Conservation (phyloP, 2,329 filamentous ascomycete species). For the Magnaporthiopsis poae region DNA sequence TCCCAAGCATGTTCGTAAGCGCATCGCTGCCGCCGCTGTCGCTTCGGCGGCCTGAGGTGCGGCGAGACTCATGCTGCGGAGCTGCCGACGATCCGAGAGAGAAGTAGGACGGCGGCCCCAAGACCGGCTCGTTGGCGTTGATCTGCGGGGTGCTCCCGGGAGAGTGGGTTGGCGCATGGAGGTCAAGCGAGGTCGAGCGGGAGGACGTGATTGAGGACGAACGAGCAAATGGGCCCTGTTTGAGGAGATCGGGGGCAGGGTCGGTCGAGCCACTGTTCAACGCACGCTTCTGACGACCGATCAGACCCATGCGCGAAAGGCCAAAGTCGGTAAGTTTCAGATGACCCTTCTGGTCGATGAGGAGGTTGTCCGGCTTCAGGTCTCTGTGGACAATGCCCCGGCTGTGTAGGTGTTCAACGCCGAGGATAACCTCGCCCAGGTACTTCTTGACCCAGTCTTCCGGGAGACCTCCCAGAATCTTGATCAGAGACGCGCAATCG, state of each 20-base stretch:
- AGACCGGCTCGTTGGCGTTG: conserved; percentile 61
- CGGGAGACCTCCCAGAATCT: conserved; percentile 78
- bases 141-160: conserved; percentile 79
- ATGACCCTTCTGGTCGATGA: conserved; percentile 95
- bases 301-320: conserved; percentile 89
- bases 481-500: conserved; percentile 92
- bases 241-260: conserved; percentile 82
- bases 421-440: conserved; percentile 88
- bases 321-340: conserved; percentile 96
- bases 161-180: conserved; percentile 59
- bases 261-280: conserved; percentile 68
- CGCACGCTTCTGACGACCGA: conserved; percentile 90
- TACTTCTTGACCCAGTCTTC: conserved; percentile 99
- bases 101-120: conserved; percentile 86
- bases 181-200: conserved; percentile 84
- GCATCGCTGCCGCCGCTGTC: conserved; percentile 88
- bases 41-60: conserved; percentile 73
- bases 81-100: conserved; percentile 47
- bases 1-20: conserved; percentile 70
- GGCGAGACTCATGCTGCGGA: conserved; percentile 48
- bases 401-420: conserved; percentile 88
- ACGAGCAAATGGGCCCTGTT: conserved; percentile 80
- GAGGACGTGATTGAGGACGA: conserved; percentile 81
- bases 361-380: conserved; percentile 88
- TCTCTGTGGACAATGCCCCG: conserved; percentile 94